A percentile compares a stretch with the other conserved stretches of the same genome.
Evolutionary conservation across 2,329 filamentous ascomycete species (phyloP).

Genomic region (Cordyceps pruinosa): DNA sequence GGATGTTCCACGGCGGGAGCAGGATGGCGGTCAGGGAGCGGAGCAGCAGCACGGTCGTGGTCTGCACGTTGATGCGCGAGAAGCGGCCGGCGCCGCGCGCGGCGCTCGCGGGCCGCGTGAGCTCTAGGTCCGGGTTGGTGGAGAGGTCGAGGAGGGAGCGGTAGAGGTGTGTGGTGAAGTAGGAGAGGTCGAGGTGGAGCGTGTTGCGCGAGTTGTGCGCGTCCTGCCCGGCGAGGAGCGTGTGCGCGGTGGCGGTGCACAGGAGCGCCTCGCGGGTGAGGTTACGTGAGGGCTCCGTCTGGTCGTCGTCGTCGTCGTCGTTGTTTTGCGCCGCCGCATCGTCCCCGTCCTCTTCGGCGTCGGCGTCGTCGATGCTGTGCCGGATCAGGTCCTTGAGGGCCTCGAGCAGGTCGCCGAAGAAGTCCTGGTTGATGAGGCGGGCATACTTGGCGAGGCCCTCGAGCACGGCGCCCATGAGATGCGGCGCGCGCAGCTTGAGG

Average conservation of each 20-base stretch:
- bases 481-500: conserved; percentile 71
- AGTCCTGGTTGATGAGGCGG: conserved; percentile 97
- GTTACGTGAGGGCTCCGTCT: conserved; percentile 51
- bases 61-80: conserved; percentile 84
- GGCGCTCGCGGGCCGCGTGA: conserved; percentile 44
- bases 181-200: conserved; percentile 84
- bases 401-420: conserved; percentile 94
- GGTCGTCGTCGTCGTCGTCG: conserved; percentile 37
- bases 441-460: conserved; percentile 91
- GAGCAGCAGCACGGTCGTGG: conserved; percentile 85
- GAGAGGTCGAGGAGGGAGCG: conserved; percentile 72
- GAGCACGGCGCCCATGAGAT: conserved; percentile 92
- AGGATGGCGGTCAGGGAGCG: conserved; percentile 78
- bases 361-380: conserved; percentile 56
- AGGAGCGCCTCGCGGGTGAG: conserved; percentile 80
- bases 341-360: conserved; percentile 39
- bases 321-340: conserved; percentile 32
- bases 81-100: conserved; percentile 30
- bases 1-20: conserved; percentile 65
- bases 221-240: conserved; percentile 91
- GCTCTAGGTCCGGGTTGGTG: conserved; percentile 79
- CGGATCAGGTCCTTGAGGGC: conserved; percentile 88
- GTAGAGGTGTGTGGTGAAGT: conserved; percentile 94
- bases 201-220: conserved; percentile 74
- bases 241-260: conserved; percentile 92